A percentile compares a stretch with the other conserved stretches of the same genome.
These are phyloP conservation scores for Histomonas meleagridis DNA, from an alignment of 208 protist species.

Conservation along the genomic window DNA sequence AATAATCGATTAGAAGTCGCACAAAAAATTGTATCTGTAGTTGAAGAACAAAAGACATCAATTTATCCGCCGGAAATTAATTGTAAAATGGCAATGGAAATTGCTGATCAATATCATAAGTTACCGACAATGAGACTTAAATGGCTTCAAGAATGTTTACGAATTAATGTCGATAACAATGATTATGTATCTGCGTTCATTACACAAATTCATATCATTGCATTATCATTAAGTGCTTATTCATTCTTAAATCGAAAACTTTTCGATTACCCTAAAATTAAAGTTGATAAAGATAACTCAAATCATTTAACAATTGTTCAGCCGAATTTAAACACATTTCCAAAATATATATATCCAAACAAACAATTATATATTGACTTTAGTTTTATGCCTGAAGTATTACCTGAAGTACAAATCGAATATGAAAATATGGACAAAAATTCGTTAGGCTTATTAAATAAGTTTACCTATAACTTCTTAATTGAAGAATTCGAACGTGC, in stretches of 20 bases:
- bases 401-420: background rate
- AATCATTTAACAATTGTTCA: background rate
- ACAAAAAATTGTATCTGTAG: background rate
- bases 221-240: background rate
- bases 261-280: no score
- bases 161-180: background rate
- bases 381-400: background rate
- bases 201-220: background rate
- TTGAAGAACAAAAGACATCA: background rate
- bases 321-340: background rate
- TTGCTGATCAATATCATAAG: background rate
- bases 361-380: background rate
- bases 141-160: background rate
- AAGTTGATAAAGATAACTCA: no score
- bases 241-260: background rate
- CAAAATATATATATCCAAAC: no score
- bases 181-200: background rate
- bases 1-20: background rate
- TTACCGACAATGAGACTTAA: background rate
- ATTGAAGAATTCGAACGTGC: background rate
- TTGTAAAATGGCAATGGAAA: background rate
- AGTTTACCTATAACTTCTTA: background rate
- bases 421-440: background rate
- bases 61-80: background rate
- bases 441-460: background rate